Evolutionary conservation across 257 asterid species (phyloP), one percentile per base, ranked within the genome.

Genomic region (Eustoma russellianum): DNA sequence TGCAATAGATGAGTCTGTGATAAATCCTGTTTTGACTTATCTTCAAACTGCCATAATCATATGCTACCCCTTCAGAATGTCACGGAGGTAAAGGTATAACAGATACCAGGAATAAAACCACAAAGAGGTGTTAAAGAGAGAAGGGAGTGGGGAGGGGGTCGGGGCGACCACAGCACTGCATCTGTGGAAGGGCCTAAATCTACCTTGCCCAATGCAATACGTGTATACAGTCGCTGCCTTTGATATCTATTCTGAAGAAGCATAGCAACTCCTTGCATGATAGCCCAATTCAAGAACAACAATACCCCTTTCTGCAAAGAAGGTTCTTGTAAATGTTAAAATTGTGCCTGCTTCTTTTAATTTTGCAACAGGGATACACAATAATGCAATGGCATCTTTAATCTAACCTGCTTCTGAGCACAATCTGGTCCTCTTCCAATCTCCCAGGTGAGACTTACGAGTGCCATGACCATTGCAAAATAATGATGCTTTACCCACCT

Each of bases 401-500:
- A 2, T 45, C 28, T 17, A 16, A 68, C 95, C 95, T 92, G 98
- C 63, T 88, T 88, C 79, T 79, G 83, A 55, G 95, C 72, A 74
- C 98, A 88, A 55, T 81, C 76, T 17, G 94, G 91, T 60, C 79
- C 97, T 68, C 85, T 78, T 72, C 74, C 89, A 65, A 87, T 77
- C 73, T 85, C 98, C 98, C 98, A 92, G 56, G 97, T 92, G 56
- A 92, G 94, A 83, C 98, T 92, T 57, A 92, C 83, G 63, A 88
- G 88, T 66, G 97, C 95, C 97, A 92, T 92, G 53, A 74, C 95
- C 95, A 79, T 88, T 49, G 95, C 95, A 63, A 68, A 88, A 48
- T 92, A 92, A 68, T 92, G 98, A 70, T 92, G 98, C 40, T 70
- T 74, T 65, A 92, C 85, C 98, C 98, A 88, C 98, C 98, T 92